Conservation (phyloP, 179 eudicot genomes). For the Beta macrorhiza region DNA sequence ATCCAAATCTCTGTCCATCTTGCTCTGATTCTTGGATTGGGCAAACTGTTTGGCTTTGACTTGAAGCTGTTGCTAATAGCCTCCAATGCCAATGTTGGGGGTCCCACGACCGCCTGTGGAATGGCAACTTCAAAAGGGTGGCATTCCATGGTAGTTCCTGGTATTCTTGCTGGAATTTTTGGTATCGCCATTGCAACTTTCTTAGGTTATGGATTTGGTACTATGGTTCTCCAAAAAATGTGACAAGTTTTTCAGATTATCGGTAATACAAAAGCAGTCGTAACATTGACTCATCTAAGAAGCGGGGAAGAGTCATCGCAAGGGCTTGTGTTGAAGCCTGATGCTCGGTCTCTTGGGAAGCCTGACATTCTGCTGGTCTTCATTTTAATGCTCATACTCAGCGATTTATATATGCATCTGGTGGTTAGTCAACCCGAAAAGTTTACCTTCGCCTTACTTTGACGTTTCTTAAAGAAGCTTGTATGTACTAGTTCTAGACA, state of each 20-base stretch:
- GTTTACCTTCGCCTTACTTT: neutral
- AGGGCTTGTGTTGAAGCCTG: neutral
- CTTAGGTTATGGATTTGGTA: slow-evolving; percentile 71
- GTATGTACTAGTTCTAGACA: too few relatives aligned
- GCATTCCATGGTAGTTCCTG: slow-evolving; percentile 72
- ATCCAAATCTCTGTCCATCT: slow-evolving; percentile 72
- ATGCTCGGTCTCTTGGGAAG: neutral
- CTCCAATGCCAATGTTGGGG: slow-evolving; percentile 87
- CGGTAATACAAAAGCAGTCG: neutral
- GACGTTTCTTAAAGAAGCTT: too few relatives aligned
- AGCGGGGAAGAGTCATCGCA: neutral
- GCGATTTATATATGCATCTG: neutral
- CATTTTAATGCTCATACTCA: neutral
- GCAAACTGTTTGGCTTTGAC: slow-evolving; percentile 61
- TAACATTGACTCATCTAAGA: neutral
- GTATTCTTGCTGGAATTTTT: slow-evolving; percentile 79
- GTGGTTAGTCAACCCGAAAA: neutral
- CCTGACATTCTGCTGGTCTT: neutral
- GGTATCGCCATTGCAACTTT: slow-evolving; percentile 87
- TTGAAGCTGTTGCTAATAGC: slow-evolving; percentile 64
- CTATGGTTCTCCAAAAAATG: slow-evolving; percentile 54
- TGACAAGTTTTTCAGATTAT: neutral
- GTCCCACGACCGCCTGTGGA: slow-evolving; percentile 97
- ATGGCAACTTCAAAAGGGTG: slow-evolving; percentile 95
- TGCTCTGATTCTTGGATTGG: slow-evolving; percentile 61